A percentile compares a stretch with the other conserved stretches of the same genome.
Conservation (phyloP, 2,329 filamentous ascomycete species). For the Microcyclospora pomicola region DNA sequence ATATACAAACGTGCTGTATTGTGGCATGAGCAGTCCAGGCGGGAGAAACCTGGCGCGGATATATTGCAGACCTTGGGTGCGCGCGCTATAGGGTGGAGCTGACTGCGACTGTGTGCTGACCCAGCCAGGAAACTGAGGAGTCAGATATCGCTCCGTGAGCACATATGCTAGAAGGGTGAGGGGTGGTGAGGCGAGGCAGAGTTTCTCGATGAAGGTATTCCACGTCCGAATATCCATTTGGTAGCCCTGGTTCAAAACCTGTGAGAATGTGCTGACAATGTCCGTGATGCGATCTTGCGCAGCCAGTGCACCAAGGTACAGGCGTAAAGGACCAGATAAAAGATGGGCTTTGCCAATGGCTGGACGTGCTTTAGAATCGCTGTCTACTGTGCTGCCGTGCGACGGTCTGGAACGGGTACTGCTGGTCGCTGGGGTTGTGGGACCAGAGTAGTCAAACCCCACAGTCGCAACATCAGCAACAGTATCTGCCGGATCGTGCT, state of each 20-base stretch:
- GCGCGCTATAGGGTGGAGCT: conserved; percentile 13
- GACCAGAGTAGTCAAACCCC: no score
- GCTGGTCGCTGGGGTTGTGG: no score
- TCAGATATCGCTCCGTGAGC: conserved; percentile 63
- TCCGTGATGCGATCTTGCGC: conserved; percentile 34
- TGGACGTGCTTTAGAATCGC: background rate
- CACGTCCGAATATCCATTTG: conserved; percentile 61
- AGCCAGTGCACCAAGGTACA: conserved; percentile 40
- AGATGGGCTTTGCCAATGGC: conserved; percentile 15
- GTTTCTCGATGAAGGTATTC: conserved; percentile 60
- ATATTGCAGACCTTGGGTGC: conserved; percentile 13
- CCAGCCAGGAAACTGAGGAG: conserved; percentile 71
- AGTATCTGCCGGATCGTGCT: no score
- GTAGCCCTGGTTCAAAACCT: conserved; percentile 55
- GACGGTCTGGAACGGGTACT: no score
- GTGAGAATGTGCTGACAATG: conserved; percentile 33
- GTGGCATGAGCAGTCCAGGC: conserved; percentile 21
- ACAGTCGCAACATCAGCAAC: no score
- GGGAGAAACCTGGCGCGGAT: conserved; percentile 17
- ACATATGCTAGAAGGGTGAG: conserved; percentile 54
- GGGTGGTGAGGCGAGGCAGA: conserved; percentile 41
- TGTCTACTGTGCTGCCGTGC: no score
- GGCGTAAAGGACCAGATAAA: conserved; percentile 33
- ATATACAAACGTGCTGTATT: conserved; percentile 31
- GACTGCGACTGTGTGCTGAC: conserved; percentile 3